Evolutionary conservation across 2,329 filamentous ascomycete species (phyloP), one percentile per base, ranked within the genome.

Genomic region (Xylariaceae sp.): DNA sequence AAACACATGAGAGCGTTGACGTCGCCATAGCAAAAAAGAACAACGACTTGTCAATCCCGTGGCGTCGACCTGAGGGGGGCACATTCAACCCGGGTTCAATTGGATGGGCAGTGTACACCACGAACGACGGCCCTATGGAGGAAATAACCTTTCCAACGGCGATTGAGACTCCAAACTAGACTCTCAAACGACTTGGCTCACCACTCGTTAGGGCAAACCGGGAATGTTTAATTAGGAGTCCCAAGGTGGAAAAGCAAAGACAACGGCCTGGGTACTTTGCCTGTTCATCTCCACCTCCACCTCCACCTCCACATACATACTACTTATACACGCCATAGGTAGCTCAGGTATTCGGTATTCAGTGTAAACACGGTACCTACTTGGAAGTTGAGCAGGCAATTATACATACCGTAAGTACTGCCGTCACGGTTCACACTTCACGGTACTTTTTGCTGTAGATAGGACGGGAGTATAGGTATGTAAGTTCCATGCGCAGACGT

Each of bases 171-270:
- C 31, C 29, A 45, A 32, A 30, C 42, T 4, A 47, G 37, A 44
- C 9, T 9, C 54, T 50, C 58, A 60, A 60, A 60, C 58, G 52
- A 50, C 35, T 42, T 4, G 9, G 44, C 37, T 50, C 30, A 32
- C 51, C 49, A 50, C 48, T 31, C 30, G 26, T 53, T 29, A 42
- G 9, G 19, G 31, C 55, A 60, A 60, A 58, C 53, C 58, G 55
- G 58, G 50, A 56, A 26, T 31, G 53, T 58, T 60, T 51, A 54
- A 60, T 54, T 53, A 58, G 47, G 26, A 42, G 29, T 11, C 9
- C 37, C 12, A 2, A 29, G 44, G n/a, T 19, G 45, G 31, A 45
- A 54, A 29, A 44, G 31, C 49, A 41, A 31, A 40, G 43, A 26
- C 35, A 40, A 51, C 31, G 19, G 40, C 12, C 31, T 34, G 32